Conservation (phyloP, 2,329 filamentous ascomycete species). For the Sarocladium oryzae region DNA sequence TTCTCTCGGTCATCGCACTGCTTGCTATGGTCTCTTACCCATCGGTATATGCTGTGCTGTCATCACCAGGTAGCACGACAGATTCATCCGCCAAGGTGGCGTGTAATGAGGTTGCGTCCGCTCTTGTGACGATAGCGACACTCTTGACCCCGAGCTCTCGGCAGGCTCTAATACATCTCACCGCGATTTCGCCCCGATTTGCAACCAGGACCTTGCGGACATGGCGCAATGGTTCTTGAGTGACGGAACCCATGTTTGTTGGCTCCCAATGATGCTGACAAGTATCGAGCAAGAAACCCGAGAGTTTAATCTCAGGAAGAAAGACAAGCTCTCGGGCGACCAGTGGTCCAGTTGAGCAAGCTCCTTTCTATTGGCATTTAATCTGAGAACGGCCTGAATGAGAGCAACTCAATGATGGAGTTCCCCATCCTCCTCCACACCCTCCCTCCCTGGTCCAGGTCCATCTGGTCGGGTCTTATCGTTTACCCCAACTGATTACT, state of each 20-base stretch:
- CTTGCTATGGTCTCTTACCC: constrained; percentile 20
- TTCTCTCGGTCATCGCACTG: constrained; percentile 26
- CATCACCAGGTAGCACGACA: constrained; percentile 39
- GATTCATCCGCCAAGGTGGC: constrained; percentile 47
- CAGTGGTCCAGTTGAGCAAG: not conserved
- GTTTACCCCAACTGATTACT: constrained; percentile 2
- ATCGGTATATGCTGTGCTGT: constrained; percentile 21
- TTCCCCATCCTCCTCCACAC: not conserved
- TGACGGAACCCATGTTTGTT: not conserved
- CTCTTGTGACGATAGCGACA: constrained; percentile 50
- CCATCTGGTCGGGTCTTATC: not conserved
- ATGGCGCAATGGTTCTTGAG: not conserved
- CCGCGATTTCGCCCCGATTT: constrained; percentile 54
- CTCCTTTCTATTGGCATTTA: not conserved
- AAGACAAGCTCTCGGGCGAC: not conserved
- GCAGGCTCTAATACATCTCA: constrained; percentile 38
- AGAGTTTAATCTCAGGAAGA: not conserved
- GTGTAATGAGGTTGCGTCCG: constrained; percentile 48
- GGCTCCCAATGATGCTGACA: too few species aligned
- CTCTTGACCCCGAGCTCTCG: constrained; percentile 43
- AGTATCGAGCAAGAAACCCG: too few species aligned
- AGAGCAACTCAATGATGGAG: not conserved
- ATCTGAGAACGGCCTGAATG: not conserved
- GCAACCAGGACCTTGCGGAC: constrained; percentile 40
- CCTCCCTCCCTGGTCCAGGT: not conserved